Conservation (phyloP, 164 flowering plant genomes). For the Tetrastigma voinierianum region DNA sequence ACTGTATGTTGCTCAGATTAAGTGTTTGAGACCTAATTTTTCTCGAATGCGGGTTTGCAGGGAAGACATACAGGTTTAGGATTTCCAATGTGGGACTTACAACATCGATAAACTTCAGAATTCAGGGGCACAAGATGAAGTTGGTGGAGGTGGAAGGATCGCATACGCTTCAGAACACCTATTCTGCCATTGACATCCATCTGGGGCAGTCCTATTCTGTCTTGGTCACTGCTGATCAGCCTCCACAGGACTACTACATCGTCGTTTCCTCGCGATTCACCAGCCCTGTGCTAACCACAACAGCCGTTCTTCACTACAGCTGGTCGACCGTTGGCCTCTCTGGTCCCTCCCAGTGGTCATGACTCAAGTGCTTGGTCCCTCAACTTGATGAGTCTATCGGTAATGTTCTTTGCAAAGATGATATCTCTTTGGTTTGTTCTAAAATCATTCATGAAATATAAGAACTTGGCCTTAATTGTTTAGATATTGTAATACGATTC, state of each 20-base stretch:
- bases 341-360: conserved; percentile 83
- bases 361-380: conserved; percentile 72
- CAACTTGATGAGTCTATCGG: conserved; percentile 77
- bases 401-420: conserved; percentile 13
- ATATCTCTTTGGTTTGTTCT: neutral
- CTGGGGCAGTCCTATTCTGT: conserved; percentile 91
- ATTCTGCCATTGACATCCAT: conserved; percentile 82
- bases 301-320: conserved; percentile 82
- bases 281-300: conserved; percentile 63
- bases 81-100: conserved; percentile 90
- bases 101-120: conserved; percentile 90
- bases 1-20: too few relatives aligned
- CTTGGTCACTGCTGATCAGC: conserved; percentile 85
- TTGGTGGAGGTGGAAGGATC: conserved; percentile 95
- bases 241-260: conserved; percentile 71
- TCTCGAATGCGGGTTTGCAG: conserved; percentile 32
- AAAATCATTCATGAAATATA: neutral
- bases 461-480: too few relatives aligned
- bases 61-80: conserved; percentile 85
- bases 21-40: neutral
- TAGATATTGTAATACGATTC: too few relatives aligned
- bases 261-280: conserved; percentile 90
- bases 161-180: conserved; percentile 80
- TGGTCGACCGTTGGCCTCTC: conserved; percentile 60
- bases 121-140: conserved; percentile 82